These are phyloP conservation scores for Exsudoporus frostii DNA, from an alignment of 768 basidiomycete species.

Conservation along the genomic window DNA sequence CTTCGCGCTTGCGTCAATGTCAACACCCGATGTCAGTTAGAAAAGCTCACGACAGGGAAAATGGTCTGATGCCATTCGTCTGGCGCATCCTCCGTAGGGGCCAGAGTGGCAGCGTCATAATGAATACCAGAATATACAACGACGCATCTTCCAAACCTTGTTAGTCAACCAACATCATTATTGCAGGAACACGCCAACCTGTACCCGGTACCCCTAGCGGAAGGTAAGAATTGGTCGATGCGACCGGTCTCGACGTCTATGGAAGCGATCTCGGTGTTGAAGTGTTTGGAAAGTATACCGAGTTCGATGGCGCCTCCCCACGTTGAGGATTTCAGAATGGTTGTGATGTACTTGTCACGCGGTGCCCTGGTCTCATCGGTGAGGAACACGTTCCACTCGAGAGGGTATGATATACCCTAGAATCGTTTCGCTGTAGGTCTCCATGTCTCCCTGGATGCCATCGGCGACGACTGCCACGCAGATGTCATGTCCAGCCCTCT, in stretches of 20 bases:
- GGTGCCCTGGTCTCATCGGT: conserved; percentile 38
- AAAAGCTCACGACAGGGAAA: conserved; percentile 55
- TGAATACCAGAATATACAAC: conserved; percentile 96
- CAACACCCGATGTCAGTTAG: conserved; percentile 8
- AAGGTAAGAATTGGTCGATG: conserved; percentile 69
- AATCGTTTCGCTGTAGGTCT: conserved; percentile 79
- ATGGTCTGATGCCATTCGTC: conserved; percentile 87
- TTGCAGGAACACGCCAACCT: conserved; percentile 14
- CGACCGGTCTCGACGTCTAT: conserved; percentile 92
- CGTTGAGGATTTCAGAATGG: conserved; percentile 72
- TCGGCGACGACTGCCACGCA: conserved; percentile 71
- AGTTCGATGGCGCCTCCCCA: conserved; percentile 99
- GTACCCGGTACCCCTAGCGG: conserved; percentile 33
- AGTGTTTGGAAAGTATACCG: conserved; percentile 78
- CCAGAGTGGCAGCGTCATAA: conserved; percentile 86
- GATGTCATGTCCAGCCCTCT: conserved; percentile 3
- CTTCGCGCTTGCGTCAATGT: conserved; percentile 25
- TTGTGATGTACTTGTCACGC: conserved; percentile 70
- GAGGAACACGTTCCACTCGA: neutral
- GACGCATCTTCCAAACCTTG: conserved; percentile 46
- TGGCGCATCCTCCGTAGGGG: conserved; percentile 74
- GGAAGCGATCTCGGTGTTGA: conserved; percentile 80
- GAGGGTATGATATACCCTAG: conserved; percentile 58
- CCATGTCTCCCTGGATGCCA: conserved; percentile 67
- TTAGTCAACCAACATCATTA: neutral